phyloP scores from a whole-genome alignment of 202 grass and related monocot species.

The Schoenoplectus tabernaemontani region DNA sequence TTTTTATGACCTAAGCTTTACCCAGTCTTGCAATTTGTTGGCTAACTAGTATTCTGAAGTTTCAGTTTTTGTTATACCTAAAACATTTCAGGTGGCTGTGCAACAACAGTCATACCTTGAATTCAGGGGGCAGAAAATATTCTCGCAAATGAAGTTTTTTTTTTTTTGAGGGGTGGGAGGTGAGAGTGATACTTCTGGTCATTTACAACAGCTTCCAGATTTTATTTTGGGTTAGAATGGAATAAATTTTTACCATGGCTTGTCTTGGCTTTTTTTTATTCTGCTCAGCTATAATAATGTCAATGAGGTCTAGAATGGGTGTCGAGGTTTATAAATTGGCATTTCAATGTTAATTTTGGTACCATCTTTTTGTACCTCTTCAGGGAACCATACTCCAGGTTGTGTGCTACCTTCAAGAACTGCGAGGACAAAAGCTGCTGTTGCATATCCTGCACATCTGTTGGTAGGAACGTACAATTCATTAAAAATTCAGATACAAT shows the following conservation, averaged over 20 bases:
- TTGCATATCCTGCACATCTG: conserved; percentile 48
- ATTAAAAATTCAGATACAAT: not conserved
- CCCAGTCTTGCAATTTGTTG: not conserved
- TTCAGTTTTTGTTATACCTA: not conserved
- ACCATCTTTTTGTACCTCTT: conserved; percentile 32
- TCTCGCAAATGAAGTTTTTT: not conserved
- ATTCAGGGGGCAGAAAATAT: not conserved
- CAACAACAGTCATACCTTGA: not conserved
- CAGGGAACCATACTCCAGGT: conserved; percentile 74
- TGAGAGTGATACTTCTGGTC: not conserved
- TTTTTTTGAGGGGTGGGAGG: not conserved
- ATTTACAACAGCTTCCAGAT: not conserved
- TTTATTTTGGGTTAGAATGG: not conserved
- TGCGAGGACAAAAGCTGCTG: conserved; percentile 51
- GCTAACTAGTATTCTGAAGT: not conserved
- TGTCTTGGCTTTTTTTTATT: not conserved
- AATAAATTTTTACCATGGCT: not conserved
- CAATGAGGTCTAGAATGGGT: not conserved
- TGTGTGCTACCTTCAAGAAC: conserved; percentile 74
- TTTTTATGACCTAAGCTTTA: not conserved
- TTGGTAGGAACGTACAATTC: not conserved
- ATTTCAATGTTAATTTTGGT: not conserved
- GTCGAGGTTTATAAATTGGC: not conserved
- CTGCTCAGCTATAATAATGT: not conserved
- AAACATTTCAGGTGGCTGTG: not conserved